A percentile compares a stretch with the other conserved stretches of the same genome.
Evolutionary conservation across 352 stramenopile species (phyloP).

Genomic region (Phytophthora parvispora): DNA sequence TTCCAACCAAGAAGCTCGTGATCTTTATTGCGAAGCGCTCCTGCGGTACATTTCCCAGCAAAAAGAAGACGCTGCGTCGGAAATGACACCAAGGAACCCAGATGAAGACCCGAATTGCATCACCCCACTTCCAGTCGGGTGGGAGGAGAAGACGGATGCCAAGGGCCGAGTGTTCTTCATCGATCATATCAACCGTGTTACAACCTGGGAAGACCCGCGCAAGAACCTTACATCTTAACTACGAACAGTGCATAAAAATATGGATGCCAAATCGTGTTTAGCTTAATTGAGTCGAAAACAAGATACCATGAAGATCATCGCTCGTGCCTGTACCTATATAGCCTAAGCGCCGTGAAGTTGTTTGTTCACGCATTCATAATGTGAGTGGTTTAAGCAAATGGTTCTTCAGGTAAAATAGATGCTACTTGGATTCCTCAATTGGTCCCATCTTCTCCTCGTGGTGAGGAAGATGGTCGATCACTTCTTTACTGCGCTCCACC

Average conservation of each 20-base stretch:
- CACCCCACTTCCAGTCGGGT: slow-evolving; percentile 61
- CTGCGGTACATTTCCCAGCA: slow-evolving; percentile 82
- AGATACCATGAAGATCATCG: neutral
- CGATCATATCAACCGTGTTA: slow-evolving; percentile 80
- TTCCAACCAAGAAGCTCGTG: slow-evolving; percentile 59
- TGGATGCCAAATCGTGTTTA: neutral
- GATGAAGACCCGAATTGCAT: neutral
- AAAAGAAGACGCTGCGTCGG: slow-evolving; percentile 48
- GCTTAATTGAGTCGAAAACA: neutral
- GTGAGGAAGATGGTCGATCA: slow-evolving; percentile 43
- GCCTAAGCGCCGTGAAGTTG: neutral
- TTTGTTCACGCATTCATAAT: slow-evolving; percentile 7
- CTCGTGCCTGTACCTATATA: neutral
- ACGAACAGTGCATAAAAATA: neutral
- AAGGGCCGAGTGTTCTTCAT: slow-evolving; percentile 82
- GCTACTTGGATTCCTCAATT: slow-evolving; percentile 21
- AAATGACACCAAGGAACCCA: slow-evolving; percentile 3
- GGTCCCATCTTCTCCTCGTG: slow-evolving; percentile 20
- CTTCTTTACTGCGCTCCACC: slow-evolving; percentile 72
- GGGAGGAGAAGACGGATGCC: slow-evolving; percentile 75
- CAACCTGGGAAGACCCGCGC: slow-evolving; percentile 76
- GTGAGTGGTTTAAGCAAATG: slow-evolving; percentile 2
- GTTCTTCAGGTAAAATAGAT: neutral
- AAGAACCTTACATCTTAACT: slow-evolving; percentile 18
- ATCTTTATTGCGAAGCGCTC: slow-evolving; percentile 76